Evolutionary conservation across 2,329 filamentous ascomycete species (phyloP).

Genomic region (Hyphodiscus sp.): DNA sequence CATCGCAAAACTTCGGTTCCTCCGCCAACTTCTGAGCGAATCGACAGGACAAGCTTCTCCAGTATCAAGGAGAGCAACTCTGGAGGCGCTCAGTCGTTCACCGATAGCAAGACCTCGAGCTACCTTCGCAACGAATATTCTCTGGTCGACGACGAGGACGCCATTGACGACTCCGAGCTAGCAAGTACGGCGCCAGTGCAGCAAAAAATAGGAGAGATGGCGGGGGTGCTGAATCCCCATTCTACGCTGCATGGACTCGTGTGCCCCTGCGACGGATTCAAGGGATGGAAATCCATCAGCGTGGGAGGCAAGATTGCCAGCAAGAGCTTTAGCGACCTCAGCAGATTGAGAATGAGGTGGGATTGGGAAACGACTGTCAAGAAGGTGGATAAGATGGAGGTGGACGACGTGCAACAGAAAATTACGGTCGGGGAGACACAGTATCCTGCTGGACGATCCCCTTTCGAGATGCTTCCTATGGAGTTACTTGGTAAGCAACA

Average conservation of each 20-base stretch:
- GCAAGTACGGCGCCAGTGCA: conserved; percentile 14
- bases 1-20: conserved; percentile 7
- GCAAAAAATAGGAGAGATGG: conserved; percentile 7
- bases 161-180: conserved; percentile 43
- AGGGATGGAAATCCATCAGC: conserved; percentile 57
- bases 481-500: conserved; percentile 70
- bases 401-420: background rate
- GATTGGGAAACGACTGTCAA: conserved; percentile 31
- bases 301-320: conserved; percentile 50
- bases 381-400: background rate
- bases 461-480: conserved; percentile 60
- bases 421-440: conserved; percentile 23
- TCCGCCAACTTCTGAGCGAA: conserved; percentile 19
- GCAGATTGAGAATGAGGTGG: conserved; percentile 49
- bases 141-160: conserved; percentile 27
- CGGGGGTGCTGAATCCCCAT: conserved; percentile 37
- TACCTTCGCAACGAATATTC: conserved; percentile 32
- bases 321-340: conserved; percentile 55
- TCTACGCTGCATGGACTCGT: conserved; percentile 53
- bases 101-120: conserved; percentile 53
- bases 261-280: conserved; percentile 50
- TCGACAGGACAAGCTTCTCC: conserved; percentile 28
- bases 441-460: conserved; percentile 40
- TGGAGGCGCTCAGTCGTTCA: conserved; percentile 54
- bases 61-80: conserved; percentile 26